A percentile compares a stretch with the other conserved stretches of the same genome.
Conservation (phyloP, 2,329 filamentous ascomycete genomes). For the Myriangium duriaei region DNA sequence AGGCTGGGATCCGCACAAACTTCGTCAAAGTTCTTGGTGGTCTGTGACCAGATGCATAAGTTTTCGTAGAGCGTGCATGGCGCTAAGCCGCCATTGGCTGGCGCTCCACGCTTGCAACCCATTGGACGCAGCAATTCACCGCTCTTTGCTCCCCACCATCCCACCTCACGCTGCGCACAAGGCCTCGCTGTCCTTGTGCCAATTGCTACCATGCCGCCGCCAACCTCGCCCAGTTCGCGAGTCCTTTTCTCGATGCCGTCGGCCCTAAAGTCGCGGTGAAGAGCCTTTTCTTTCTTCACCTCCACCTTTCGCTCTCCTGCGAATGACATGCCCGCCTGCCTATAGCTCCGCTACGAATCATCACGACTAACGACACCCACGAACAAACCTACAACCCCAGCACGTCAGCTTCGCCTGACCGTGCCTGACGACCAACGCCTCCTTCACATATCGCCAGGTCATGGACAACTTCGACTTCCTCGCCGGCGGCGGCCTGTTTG, state of each 20-base stretch:
- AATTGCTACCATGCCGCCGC: not conserved
- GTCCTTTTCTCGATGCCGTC: conserved; percentile 8
- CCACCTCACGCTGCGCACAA: not conserved
- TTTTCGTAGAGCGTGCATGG: conserved; percentile 6
- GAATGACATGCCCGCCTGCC: too few species aligned
- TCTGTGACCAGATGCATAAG: conserved; percentile 6
- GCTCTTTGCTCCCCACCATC: conserved; percentile 7
- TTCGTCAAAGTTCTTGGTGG: not conserved
- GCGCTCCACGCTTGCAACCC: too few species aligned
- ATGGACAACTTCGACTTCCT: conserved; percentile 33
- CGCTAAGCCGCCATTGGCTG: conserved; percentile 5
- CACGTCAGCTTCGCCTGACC: too few species aligned
- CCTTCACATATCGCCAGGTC: conserved; percentile 12
- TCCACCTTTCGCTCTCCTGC: conserved; percentile 1
- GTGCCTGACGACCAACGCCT: not conserved
- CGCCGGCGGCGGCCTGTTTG: conserved; percentile 8
- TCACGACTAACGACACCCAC: not conserved
- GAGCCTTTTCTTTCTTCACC: conserved; percentile 5
- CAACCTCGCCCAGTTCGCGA: not conserved
- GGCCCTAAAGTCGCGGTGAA: conserved; percentile 10
- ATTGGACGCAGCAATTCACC: conserved; percentile 9
- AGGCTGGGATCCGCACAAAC: not conserved
- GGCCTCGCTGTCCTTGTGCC: not conserved
- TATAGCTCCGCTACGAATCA: conserved; percentile 4
- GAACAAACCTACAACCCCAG: not conserved